Percentiles rank a stretch among this genome's conserved stretches.
Conservation (phyloP, 495 filamentous ascomycete species). For the Penicillium dipodomyicola region DNA sequence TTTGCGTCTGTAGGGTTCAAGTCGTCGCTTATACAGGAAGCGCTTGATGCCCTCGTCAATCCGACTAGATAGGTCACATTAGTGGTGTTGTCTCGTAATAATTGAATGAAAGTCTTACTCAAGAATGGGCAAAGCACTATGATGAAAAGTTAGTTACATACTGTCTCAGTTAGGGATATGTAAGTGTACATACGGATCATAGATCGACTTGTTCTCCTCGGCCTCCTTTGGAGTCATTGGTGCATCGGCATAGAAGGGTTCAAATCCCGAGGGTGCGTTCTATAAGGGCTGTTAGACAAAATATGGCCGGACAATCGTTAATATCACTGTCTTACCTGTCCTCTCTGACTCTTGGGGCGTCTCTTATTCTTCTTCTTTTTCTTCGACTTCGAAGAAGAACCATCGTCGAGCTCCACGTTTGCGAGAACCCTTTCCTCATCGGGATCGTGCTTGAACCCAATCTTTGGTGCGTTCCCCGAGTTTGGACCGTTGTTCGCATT, state of each 20-base stretch:
- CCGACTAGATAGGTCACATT: slow-evolving; percentile 48
- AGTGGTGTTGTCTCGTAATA: background rate
- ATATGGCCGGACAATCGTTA: background rate
- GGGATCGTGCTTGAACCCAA: slow-evolving; percentile 6
- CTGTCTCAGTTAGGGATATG: background rate
- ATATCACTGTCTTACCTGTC: slow-evolving; percentile 29
- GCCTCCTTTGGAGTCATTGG: slow-evolving; percentile 70
- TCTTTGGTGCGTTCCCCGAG: background rate
- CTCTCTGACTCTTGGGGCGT: slow-evolving; percentile 48
- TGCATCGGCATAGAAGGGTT: slow-evolving; percentile 72
- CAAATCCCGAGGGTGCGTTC: slow-evolving; percentile 58
- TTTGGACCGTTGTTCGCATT: background rate
- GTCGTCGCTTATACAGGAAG: slow-evolving; percentile 70
- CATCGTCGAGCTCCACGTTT: slow-evolving; percentile 12
- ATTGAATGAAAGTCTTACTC: slow-evolving; percentile 30
- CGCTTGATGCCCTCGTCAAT: slow-evolving; percentile 85
- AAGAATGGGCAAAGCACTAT: slow-evolving; percentile 37
- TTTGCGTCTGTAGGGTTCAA: slow-evolving; percentile 57
- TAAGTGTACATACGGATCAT: slow-evolving; percentile 35
- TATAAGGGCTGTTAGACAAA: slow-evolving; percentile 21
- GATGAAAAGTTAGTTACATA: slow-evolving; percentile 16
- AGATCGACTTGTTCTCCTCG: slow-evolving; percentile 58
- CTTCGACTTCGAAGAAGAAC: background rate
- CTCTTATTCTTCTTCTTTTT: slow-evolving; percentile 36
- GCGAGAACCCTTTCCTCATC: slow-evolving; percentile 14